phyloP scores from a whole-genome alignment of 2,329 filamentous ascomycete species.

The Zarea fungicola region DNA sequence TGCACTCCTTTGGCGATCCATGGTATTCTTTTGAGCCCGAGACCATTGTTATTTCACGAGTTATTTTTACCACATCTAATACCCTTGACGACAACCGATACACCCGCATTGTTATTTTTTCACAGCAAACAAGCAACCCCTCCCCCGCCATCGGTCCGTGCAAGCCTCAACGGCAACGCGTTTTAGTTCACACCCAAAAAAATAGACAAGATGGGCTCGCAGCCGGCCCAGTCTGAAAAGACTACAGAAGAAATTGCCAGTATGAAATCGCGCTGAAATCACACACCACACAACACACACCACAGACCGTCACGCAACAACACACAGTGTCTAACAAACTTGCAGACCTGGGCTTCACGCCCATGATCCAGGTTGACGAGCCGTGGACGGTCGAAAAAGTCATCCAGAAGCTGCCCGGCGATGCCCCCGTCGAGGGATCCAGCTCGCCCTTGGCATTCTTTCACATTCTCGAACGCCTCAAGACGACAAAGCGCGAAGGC shows the following conservation, averaged over 20 bases:
- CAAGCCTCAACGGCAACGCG: background rate
- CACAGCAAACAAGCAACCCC: background rate
- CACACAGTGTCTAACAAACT: background rate
- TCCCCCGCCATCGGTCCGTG: slow-evolving; percentile 9
- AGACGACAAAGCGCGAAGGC: slow-evolving; percentile 93
- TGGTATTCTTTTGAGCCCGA: background rate
- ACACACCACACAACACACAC: too few relatives aligned
- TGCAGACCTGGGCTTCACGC: slow-evolving; percentile 30
- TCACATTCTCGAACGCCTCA: slow-evolving; percentile 87
- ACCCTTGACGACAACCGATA: background rate
- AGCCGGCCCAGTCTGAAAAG: slow-evolving; percentile 19
- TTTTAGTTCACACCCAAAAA: background rate
- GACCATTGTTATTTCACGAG: background rate
- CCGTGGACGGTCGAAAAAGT: slow-evolving; percentile 57
- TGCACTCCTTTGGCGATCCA: background rate
- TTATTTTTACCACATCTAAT: background rate
- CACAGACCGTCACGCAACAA: too few relatives aligned
- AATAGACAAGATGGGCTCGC: slow-evolving; percentile 25
- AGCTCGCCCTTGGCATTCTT: slow-evolving; percentile 84
- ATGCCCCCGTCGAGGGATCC: slow-evolving; percentile 52
- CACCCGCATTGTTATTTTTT: background rate
- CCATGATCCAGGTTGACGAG: slow-evolving; percentile 35
- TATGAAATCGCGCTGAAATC: too few relatives aligned
- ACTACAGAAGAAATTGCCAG: slow-evolving; percentile 20
- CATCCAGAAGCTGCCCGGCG: slow-evolving; percentile 55